Evolutionary conservation across 371 early-diverging fungal genomes (phyloP).

Genomic region (Syncephalastrum racemosum): DNA sequence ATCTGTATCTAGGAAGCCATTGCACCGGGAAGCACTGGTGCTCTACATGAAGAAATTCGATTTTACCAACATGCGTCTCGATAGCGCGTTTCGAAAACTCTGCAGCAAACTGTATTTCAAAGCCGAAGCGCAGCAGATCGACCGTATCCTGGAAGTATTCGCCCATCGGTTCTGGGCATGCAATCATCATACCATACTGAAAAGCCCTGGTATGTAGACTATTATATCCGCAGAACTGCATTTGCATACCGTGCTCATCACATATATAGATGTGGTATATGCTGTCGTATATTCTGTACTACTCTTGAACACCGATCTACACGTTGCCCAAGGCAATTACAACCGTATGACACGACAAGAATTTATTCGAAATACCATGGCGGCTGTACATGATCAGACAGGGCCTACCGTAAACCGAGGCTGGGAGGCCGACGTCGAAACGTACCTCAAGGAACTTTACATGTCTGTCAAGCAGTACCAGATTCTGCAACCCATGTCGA

Average conservation of each 20-base stretch:
- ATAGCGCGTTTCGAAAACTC: conserved; percentile 73
- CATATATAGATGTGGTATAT: conserved; percentile 65
- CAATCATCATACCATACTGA: conserved; percentile 62
- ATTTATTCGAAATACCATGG: conserved; percentile 62
- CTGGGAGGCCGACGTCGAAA: conserved; percentile 29
- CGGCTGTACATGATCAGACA: conserved; percentile 24
- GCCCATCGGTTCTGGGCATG: conserved; percentile 80
- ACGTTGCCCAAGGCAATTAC: conserved; percentile 66
- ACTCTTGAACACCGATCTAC: conserved; percentile 89
- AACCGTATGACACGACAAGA: conserved; percentile 57
- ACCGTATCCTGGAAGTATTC: conserved; percentile 83
- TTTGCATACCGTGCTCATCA: no score
- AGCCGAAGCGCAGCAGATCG: conserved; percentile 92
- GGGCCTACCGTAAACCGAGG: neutral
- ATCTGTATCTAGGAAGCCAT: conserved; percentile 28
- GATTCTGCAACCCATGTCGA: conserved; percentile 14
- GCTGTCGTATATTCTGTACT: conserved; percentile 81
- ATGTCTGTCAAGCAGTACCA: conserved; percentile 19
- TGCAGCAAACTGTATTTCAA: conserved; percentile 79
- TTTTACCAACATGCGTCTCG: conserved; percentile 69
- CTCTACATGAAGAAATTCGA: conserved; percentile 78
- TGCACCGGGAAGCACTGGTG: conserved; percentile 56
- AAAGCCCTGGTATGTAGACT: conserved; percentile 40
- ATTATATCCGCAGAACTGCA: no score
- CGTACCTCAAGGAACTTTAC: conserved; percentile 30